Percentiles rank a stretch among this genome's conserved stretches.
Evolutionary conservation across 129 eudicot species (phyloP).

Genomic region (Silybum marianum): DNA sequence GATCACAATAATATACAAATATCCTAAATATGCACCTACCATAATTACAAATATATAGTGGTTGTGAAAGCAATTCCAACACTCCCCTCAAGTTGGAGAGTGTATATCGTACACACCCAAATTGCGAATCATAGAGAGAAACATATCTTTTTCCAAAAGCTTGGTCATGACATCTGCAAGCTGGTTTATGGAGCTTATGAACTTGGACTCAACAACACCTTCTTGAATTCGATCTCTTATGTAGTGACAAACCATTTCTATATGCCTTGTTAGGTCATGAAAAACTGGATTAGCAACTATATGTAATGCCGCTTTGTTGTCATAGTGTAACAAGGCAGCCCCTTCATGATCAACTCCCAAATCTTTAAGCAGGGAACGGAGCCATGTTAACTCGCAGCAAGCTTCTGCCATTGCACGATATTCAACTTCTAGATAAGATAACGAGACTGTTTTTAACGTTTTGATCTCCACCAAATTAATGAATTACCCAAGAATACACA

Average conservation of each 20-base stretch:
- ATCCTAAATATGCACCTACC: too few species aligned
- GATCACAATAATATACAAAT: too few species aligned
- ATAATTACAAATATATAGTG: too few species aligned
- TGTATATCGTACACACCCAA: too few species aligned
- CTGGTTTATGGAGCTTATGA: background rate
- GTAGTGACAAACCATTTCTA: background rate
- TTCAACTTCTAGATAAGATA: background rate
- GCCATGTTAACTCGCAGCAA: background rate
- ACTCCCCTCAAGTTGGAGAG: too few species aligned
- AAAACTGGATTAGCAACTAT: background rate
- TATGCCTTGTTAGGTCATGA: background rate
- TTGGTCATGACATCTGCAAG: background rate
- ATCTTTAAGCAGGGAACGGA: background rate
- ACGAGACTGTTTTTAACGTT: background rate
- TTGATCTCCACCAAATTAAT: background rate
- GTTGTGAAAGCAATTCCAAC: too few species aligned
- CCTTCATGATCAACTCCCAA: background rate
- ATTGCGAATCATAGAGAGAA: too few species aligned
- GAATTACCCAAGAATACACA: background rate
- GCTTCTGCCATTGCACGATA: background rate
- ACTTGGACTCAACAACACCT: background rate
- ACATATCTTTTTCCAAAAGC: background rate
- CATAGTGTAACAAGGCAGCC: background rate
- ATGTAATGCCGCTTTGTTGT: background rate
- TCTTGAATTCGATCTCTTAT: background rate